Evolutionary conservation across 306 rosid species (phyloP), one percentile per base, ranked within the genome.

Genomic region (Myrica gale): DNA sequence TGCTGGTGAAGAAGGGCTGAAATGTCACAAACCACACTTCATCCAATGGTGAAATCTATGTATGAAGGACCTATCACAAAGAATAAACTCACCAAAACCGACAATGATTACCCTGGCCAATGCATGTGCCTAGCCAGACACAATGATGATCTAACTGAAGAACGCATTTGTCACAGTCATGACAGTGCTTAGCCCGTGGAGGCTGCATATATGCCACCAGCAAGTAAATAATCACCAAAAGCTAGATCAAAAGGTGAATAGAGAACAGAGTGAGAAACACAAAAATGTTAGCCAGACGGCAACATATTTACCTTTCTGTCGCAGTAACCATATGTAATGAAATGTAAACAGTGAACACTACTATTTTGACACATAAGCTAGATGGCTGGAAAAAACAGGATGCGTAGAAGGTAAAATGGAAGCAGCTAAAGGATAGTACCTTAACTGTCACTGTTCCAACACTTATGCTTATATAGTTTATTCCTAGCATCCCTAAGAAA

Each of bases 121-220:
- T 88, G 86, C 99, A 96, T 53, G 94, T 96, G 71, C 99, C 99
- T 46, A 96, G 97, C 99, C 99, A 96, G 76, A 96, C 99, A 85
- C 99, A 96, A 69, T 96, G 99, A 77, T 96, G 99, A 87, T 96
- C 99, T 80, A 96, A 96, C 78, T 92, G 99, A 86, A 96, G 98
- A 76, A 96, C 89, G 41, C 99, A 96, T 85, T 80, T 88, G 78
- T 92, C 90, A 84, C 99, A 96, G 87, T 96, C 99, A 78, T 96
- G 98, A 77, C 99, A 96, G 79, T 96, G 99, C 84, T 92, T 96
- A 51, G 97, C 86, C 52, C 99, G 87, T 5, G 99, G 98, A 85
- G 99, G 99, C 98, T 96, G 96, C 87, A 84, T 39, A 60, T 53
- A 79, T 76, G 53, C 44, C 82, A 82, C 63, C 58, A 71, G 46